phyloP scores from a whole-genome alignment of 2,329 filamentous ascomycete species.

The Beauveria medogensis region DNA sequence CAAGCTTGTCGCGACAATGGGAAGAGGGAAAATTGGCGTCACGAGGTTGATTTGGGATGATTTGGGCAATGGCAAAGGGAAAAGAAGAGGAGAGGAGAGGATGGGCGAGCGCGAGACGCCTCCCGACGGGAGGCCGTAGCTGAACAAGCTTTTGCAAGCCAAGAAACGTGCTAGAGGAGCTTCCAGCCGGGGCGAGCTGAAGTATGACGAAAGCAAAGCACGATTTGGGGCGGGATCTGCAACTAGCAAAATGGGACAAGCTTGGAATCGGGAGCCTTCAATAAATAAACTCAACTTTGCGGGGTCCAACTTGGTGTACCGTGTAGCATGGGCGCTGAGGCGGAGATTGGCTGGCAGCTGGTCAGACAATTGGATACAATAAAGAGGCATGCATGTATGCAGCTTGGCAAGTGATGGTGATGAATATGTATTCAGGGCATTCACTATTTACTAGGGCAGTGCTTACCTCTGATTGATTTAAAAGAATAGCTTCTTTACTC shows the following conservation, averaged over 20 bases:
- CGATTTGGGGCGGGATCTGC: background rate
- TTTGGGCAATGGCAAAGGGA: background rate
- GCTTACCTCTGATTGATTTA: too few species aligned
- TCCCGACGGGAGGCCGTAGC: background rate
- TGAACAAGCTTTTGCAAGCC: too few species aligned
- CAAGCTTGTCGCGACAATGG: background rate
- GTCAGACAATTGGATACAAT: background rate
- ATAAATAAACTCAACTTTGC: background rate
- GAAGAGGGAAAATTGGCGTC: background rate
- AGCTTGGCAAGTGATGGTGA: background rate
- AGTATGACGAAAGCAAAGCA: constrained; percentile 1
- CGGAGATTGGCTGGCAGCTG: background rate
- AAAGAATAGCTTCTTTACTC: too few species aligned
- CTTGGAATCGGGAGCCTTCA: background rate
- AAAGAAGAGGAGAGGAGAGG: background rate
- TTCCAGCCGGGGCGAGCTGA: background rate
- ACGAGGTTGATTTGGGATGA: background rate
- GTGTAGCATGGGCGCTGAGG: background rate
- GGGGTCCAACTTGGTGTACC: background rate
- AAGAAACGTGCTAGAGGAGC: too few species aligned
- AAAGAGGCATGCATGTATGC: background rate
- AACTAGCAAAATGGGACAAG: background rate
- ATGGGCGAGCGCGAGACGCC: background rate
- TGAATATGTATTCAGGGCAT: too few species aligned
- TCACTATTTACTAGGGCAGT: too few species aligned